Base-by-base conservation (phyloP, 1,284 basidiomycete genomes). In the Tetrapyrgos nigripes region DNA sequence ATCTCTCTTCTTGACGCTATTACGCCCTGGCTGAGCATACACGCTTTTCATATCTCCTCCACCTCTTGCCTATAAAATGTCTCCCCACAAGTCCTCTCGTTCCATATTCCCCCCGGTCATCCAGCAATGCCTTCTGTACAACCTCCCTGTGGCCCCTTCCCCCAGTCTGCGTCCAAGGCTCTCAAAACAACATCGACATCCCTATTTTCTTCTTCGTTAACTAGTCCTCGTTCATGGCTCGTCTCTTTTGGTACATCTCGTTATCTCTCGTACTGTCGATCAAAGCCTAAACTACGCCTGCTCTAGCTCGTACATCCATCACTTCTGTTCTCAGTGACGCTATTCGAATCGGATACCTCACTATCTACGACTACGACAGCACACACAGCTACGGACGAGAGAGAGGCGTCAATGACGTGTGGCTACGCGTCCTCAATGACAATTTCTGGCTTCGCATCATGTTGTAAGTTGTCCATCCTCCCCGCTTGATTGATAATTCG, bases 391-490 rank as follows among this genome's bases (percentile, higher is more conserved):
- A 85, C 66, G 89, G 89, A 49, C 75, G 72, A 33, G 72, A 78
- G 66, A 80, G 83, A 63, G 80, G 79, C 48, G 79, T 76, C 65
- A 85, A 82, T 75, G 76, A 80, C 63, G 87, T 90, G 51, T 83
- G 84, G 57, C 75, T 96, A 57, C 81, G 80, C 58, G 83, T 96
- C 50, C 69, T 83, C 28, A 87, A 84, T 69, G 84, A 89, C 58
- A 83, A 86, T 65, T 96, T 96, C 71, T 96, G 94, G 94, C 79
- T 87, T 45, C 85, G 93, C 47, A 78, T 91, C 44, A 76, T 91
- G 60, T 70, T 89, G 86, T 88, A 71, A 70, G 87, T 77, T 14
- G 54, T 46, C 57, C 40, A 54, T 37, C 4, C 31, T 51, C 50
- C 21, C 59, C 55, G 31, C 50, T 31, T 56, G 17, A 48, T 64